Evolutionary conservation across 805 yeast genomes (phyloP).

Genomic region (Candida manassasensis): DNA sequence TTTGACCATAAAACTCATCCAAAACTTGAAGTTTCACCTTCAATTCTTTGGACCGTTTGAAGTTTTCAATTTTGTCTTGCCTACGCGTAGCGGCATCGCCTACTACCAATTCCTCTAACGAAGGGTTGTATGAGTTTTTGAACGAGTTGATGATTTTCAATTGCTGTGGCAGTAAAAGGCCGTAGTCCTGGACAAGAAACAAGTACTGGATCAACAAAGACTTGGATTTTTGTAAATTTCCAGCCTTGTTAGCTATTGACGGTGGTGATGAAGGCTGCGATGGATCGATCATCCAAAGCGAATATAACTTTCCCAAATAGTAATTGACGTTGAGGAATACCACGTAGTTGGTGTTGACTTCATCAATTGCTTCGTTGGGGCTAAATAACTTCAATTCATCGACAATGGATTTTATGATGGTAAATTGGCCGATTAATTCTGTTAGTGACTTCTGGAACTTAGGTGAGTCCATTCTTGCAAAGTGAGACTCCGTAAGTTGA

Average conservation of each 20-base stretch:
- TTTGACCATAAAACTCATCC: slow-evolving; percentile 18
- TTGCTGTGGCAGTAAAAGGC: slow-evolving; percentile 26
- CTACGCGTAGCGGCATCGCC: slow-evolving; percentile 44
- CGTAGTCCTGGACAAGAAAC: slow-evolving; percentile 39
- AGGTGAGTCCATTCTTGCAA: slow-evolving; percentile 31
- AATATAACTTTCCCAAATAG: slow-evolving; percentile 41
- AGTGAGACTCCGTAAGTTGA: not conserved
- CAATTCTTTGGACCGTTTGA: slow-evolving; percentile 55
- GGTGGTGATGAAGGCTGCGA: slow-evolving; percentile 21
- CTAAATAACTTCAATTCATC: slow-evolving; percentile 59
- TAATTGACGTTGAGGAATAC: slow-evolving; percentile 58
- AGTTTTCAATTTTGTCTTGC: slow-evolving; percentile 68
- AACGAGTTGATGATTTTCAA: slow-evolving; percentile 33
- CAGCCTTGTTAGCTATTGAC: slow-evolving; percentile 18
- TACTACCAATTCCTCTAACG: slow-evolving; percentile 2
- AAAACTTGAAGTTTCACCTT: slow-evolving; percentile 40
- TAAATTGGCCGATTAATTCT: slow-evolving; percentile 35
- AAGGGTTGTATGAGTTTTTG: slow-evolving; percentile 11
- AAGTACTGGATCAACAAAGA: slow-evolving; percentile 32
- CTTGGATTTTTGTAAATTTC: slow-evolving; percentile 30
- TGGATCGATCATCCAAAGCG: slow-evolving; percentile 16
- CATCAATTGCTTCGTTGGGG: slow-evolving; percentile 65
- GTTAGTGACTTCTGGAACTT: slow-evolving; percentile 37
- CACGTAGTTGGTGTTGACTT: slow-evolving; percentile 58
- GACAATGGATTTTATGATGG: slow-evolving; percentile 41